phyloP scores from a whole-genome alignment of 148 eudicot genomes.

The Fagopyrum homotropicum region DNA sequence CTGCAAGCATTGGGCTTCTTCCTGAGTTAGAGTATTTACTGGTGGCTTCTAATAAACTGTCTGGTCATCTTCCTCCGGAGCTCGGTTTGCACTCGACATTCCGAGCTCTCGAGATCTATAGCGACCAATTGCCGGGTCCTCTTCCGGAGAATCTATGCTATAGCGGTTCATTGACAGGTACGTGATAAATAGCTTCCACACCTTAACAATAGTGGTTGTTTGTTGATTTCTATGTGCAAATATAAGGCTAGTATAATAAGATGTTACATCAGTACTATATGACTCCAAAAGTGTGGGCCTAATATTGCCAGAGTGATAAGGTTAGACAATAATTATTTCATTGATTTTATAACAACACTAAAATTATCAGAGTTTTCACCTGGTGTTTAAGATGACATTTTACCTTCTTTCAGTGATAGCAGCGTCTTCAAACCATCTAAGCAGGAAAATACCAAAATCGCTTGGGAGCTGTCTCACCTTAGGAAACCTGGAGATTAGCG shows the following conservation, averaged over 20 bases:
- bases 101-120: conserved; percentile 36
- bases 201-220: background rate
- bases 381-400: background rate
- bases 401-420: conserved; percentile 25
- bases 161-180: conserved; percentile 27
- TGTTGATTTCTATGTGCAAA: background rate
- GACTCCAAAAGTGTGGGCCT: no score
- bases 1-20: conserved; percentile 33
- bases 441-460: conserved; percentile 55
- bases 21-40: conserved; percentile 25
- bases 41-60: conserved; percentile 36
- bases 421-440: conserved; percentile 41
- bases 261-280: background rate
- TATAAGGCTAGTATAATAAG: background rate
- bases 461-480: conserved; percentile 39
- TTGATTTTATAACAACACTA: no score
- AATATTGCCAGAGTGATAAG: no score
- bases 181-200: background rate
- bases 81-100: conserved; percentile 56
- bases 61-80: conserved; percentile 51
- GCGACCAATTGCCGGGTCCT: conserved; percentile 52
- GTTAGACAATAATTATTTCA: no score
- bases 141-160: conserved; percentile 58
- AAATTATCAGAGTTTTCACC: no score
- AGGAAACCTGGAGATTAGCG: conserved; percentile 27